These are phyloP conservation scores for Mollisiaceae sp. DNA, from an alignment of 2,329 filamentous ascomycete genomes.

Conservation along the genomic window DNA sequence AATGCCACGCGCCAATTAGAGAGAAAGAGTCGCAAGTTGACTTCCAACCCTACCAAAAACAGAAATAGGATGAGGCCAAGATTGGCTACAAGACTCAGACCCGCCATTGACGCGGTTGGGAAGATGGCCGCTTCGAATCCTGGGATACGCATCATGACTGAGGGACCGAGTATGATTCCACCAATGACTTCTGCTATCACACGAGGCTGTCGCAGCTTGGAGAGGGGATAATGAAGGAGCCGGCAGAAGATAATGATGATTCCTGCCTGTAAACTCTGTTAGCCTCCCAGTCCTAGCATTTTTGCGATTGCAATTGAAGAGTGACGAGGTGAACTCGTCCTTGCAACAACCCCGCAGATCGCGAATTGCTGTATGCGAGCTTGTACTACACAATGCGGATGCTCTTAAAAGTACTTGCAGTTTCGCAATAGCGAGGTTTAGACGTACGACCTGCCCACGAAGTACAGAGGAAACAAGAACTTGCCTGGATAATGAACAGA, in stretches of 20 bases:
- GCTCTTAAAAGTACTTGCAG: slow-evolving; percentile 6
- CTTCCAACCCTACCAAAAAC: slow-evolving; percentile 87
- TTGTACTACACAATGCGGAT: slow-evolving; percentile 18
- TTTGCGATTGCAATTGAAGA: not conserved
- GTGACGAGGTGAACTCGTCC: no score
- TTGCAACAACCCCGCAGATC: not conserved
- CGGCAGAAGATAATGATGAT: slow-evolving; percentile 80
- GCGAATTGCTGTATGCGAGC: slow-evolving; percentile 1
- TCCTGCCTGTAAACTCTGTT: slow-evolving; percentile 54
- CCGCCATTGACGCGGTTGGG: slow-evolving; percentile 73
- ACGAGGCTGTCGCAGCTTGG: slow-evolving; percentile 77
- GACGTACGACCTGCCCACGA: slow-evolving; percentile 6
- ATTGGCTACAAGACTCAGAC: slow-evolving; percentile 79
- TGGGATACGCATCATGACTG: slow-evolving; percentile 85
- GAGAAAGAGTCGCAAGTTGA: slow-evolving; percentile 77
- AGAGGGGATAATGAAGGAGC: slow-evolving; percentile 76
- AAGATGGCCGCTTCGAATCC: slow-evolving; percentile 80
- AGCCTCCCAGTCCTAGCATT: slow-evolving; percentile 13
- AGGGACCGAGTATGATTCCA: slow-evolving; percentile 85
- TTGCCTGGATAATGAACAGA: slow-evolving; percentile 72
- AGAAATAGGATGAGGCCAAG: slow-evolving; percentile 83
- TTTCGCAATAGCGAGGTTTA: slow-evolving; percentile 10
- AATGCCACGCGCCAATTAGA: slow-evolving; percentile 82
- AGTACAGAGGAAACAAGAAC: slow-evolving; percentile 15
- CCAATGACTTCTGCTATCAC: slow-evolving; percentile 86